Evolutionary conservation across 352 stramenopile genomes (phyloP).

Genomic region (Phytophthora europaea): DNA sequence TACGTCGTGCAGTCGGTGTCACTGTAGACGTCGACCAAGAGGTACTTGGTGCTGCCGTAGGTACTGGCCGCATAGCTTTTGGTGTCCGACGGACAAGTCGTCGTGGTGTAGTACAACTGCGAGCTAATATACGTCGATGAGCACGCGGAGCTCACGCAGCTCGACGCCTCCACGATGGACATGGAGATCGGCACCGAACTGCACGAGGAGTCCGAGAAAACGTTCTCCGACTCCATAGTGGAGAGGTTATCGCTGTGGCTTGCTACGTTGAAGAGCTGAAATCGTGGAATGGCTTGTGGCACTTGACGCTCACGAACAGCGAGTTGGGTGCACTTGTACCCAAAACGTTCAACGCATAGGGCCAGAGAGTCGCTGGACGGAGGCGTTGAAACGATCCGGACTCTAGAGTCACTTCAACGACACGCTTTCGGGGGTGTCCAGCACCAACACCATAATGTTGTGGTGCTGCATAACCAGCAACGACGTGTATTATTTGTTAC

Average conservation of each 20-base stretch:
- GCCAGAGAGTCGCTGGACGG: slow-evolving; percentile 20
- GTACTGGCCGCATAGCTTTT: slow-evolving; percentile 28
- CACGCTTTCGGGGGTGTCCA: neutral
- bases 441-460: neutral
- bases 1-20: slow-evolving; percentile 29
- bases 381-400: slow-evolving; percentile 25
- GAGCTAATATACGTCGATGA: slow-evolving; percentile 10
- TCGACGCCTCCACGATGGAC: slow-evolving; percentile 24
- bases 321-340: slow-evolving; percentile 27
- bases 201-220: slow-evolving; percentile 32
- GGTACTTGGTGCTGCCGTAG: slow-evolving; percentile 38
- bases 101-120: slow-evolving; percentile 24
- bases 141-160: slow-evolving; percentile 19
- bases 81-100: slow-evolving; percentile 27
- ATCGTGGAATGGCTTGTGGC: slow-evolving; percentile 20
- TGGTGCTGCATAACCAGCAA: neutral
- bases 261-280: neutral
- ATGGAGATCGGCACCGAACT: slow-evolving; percentile 33
- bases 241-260: neutral
- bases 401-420: neutral
- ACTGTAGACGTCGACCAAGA: slow-evolving; percentile 27
- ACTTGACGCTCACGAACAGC: slow-evolving; percentile 9
- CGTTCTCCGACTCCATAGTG: slow-evolving; percentile 29
- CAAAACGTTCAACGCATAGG: slow-evolving; percentile 8
- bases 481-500: neutral